Base-by-base conservation (phyloP, 2,329 filamentous ascomycete genomes). In the Nothophaeocryptopus gaeumannii region DNA sequence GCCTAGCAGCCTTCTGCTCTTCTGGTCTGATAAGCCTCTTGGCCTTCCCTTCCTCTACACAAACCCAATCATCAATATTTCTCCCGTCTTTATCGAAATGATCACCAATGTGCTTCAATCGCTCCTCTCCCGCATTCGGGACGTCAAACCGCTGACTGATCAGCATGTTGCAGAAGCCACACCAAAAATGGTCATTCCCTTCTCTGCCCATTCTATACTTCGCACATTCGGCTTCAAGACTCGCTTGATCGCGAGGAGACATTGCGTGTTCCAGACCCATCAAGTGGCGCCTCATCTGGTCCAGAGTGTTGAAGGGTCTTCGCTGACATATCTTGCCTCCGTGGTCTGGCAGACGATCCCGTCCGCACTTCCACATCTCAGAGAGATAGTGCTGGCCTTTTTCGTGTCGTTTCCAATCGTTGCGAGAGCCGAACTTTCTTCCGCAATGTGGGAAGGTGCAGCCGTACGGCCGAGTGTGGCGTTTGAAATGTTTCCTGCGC, bases 351-450 rank as follows among this genome's bases (percentile, higher is more conserved):
- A 14, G 9, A 8, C 37, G 16, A 26, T n/a, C 5, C 9, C 42
- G 43, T 10, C 43, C 34, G 64, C 90, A 96, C 29, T 80, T 81
- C 83, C 87, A 96, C 40, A 78, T 77, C 62, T 90, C 85, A 5
- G 80, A 68, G 51, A 86, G 81, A 53, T 80, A 82, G 66, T 96
- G 90, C 62, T 92, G 86, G 12, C 80, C 83, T 57, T 83, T 86
- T 63, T 96, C 92, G 63, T 96, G 91, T 1, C 91, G 82, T 66
- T 95, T 95, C 91, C 83, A 96, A 68, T 96, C 91, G 51, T 89
- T 91, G 65, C 96, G 95, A 68, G 87, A 91, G n/a, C 91, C 91
- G 59, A 96, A 96, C 0, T 66, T 75, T 63, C 89, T 90, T 41
- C 71, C 68, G 63, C 91, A 96, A 29, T 72, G 70, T 8, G 75